Base-by-base conservation (phyloP, 2,329 filamentous ascomycete genomes). In the Penicillium sp. region DNA sequence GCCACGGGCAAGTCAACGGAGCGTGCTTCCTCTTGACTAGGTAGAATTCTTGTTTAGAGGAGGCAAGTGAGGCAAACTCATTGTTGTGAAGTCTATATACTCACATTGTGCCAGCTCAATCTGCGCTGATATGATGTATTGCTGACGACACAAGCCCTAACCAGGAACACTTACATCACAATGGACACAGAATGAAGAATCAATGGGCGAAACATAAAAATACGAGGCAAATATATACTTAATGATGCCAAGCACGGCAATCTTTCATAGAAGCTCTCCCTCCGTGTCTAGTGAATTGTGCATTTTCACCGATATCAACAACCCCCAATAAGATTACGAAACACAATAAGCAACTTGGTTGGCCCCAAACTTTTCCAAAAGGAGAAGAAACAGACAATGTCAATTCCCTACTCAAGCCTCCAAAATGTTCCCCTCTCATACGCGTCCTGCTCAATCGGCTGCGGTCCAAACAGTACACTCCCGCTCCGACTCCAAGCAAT, bases 391-490 rank as follows among this genome's bases (percentile, higher is more conserved):
- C n/a, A 2, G 8, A 55, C 50, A 40, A 61, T 61, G 60, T 28
- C 50, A 31, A 60, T 61, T 26, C 48, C 47, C 16, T 41, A 36
- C 30, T 22, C 46, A 9, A 66, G 65, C 9, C 53, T 69, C 22
- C 41, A 64, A 36, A 50, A 66, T 22, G 70, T 77, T 40, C 70
- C 73, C 25, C 65, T 73, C 22, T 66, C 75, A 51, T 78, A 73
- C 50, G 75, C 77, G 10, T 72, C 73, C 28, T 78, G 75, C 62
- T 78, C 75, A 11, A 74, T 78, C 36, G 75, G 75, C 17, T 66
- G 65, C 49, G 59, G 66, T 10, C 55, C 66, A 5, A 64, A 63
- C 28, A 69, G 76, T 57, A 69, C 69, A 0, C 67, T 79, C 4
- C 69, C 71, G 1, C 61, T 61, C 11, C 77, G 73, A 49, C 71